Evolutionary conservation across 768 basidiomycete genomes (phyloP).

Genomic region (Gymnopilus dilepis): DNA sequence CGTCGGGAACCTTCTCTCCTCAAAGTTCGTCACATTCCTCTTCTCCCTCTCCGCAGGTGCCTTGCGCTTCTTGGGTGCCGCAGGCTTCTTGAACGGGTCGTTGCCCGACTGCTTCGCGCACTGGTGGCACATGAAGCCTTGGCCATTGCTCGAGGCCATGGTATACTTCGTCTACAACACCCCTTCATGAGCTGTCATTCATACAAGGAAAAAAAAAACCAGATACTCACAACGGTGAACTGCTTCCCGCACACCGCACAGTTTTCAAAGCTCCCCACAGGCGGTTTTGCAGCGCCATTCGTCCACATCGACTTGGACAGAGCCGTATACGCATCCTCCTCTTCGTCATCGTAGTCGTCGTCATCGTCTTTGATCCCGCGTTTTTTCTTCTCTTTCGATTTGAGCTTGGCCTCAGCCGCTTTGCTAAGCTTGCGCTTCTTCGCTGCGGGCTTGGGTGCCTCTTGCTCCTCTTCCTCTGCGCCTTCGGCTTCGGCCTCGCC

Average conservation of each 20-base stretch:
- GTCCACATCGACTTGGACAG: constrained; percentile 56
- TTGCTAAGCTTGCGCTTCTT: constrained; percentile 66
- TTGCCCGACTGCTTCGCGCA: constrained; percentile 81
- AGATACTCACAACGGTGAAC: constrained; percentile 81
- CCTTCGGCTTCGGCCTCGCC: constrained; percentile 26
- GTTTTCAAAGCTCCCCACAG: constrained; percentile 77
- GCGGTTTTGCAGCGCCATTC: constrained; percentile 52
- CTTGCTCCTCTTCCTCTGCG: constrained; percentile 21
- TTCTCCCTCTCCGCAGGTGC: constrained; percentile 72
- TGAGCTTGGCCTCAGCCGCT: constrained; percentile 46
- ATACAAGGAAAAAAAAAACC: neutral
- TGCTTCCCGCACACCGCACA: constrained; percentile 85
- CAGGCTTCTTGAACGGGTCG: constrained; percentile 87
- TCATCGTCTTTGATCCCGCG: constrained; percentile 48
- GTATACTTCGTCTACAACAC: constrained; percentile 86
- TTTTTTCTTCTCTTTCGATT: constrained; percentile 51
- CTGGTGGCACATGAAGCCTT: constrained; percentile 82
- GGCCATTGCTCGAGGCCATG: constrained; percentile 67
- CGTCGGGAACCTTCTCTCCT: constrained; percentile 70
- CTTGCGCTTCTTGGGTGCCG: constrained; percentile 64
- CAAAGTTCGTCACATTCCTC: constrained; percentile 69
- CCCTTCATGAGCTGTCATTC: neutral
- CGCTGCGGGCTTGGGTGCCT: constrained; percentile 27
- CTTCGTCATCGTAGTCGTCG: constrained; percentile 61
- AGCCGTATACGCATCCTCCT: constrained; percentile 67